These are phyloP conservation scores for Magnaporthales sp. DNA, from an alignment of 2,329 filamentous ascomycete genomes.

Conservation along the genomic window DNA sequence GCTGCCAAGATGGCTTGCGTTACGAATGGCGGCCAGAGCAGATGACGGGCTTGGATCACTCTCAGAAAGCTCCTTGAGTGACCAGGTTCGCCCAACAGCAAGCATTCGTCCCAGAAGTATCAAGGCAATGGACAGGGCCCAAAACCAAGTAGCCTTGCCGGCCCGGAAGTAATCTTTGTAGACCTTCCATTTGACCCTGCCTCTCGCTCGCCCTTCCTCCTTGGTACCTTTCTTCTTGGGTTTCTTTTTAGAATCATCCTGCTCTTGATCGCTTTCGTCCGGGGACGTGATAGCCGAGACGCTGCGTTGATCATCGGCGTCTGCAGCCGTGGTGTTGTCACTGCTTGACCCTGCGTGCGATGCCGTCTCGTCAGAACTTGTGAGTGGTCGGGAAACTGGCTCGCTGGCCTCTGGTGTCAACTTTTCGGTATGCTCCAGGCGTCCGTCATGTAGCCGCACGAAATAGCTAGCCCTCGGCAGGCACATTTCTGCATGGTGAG, in stretches of 20 bases:
- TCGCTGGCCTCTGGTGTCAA: conserved; percentile 8
- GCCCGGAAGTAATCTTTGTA: conserved; percentile 24
- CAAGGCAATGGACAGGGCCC: conserved; percentile 15
- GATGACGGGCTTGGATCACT: conserved; percentile 12
- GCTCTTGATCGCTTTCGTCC: conserved; percentile 4
- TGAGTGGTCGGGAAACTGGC: background rate
- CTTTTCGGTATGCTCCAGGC: conserved; percentile 15
- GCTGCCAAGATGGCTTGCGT: background rate
- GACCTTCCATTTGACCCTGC: conserved; percentile 23
- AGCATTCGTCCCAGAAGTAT: conserved; percentile 14
- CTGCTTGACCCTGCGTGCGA: background rate
- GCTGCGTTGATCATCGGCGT: background rate
- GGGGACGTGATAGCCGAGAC: background rate
- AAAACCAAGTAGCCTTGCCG: conserved; percentile 20
- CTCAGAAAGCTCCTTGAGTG: conserved; percentile 23
- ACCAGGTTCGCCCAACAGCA: conserved; percentile 21
- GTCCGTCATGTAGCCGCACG: conserved; percentile 19
- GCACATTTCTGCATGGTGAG: conserved; percentile 34
- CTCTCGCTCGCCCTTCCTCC: conserved; percentile 21
- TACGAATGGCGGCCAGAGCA: conserved; percentile 5
- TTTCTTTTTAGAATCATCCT: conserved; percentile 6
- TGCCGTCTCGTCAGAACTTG: background rate
- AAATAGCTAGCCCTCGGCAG: conserved; percentile 19
- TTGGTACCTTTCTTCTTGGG: conserved; percentile 10
- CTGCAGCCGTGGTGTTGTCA: background rate